Conservation (phyloP, 441 rosid species). For the Populus trichocarpa region DNA sequence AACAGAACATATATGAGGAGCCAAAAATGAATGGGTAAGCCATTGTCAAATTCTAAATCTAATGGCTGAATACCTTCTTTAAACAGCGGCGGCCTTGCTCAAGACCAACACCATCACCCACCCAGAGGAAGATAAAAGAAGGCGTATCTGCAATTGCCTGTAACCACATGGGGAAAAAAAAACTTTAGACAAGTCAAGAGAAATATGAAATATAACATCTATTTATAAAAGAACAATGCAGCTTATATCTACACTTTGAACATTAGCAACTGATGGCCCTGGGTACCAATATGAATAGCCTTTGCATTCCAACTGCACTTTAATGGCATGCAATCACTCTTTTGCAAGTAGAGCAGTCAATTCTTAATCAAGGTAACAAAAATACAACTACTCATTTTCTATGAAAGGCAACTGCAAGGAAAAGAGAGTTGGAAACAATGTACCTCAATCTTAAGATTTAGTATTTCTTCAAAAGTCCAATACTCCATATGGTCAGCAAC, state of each 20-base stretch:
- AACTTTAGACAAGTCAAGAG: slow-evolving; percentile 3
- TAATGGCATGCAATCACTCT: background rate
- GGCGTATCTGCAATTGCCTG: slow-evolving; percentile 99
- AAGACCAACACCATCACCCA: slow-evolving; percentile 96
- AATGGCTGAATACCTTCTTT: slow-evolving; percentile 62
- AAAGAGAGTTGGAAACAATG: slow-evolving; percentile 8
- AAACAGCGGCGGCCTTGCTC: slow-evolving; percentile 98
- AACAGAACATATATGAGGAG: background rate
- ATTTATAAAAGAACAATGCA: background rate
- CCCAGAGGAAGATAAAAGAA: slow-evolving; percentile 98
- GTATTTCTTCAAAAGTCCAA: slow-evolving; percentile 95
- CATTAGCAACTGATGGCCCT: background rate
- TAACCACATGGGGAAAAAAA: slow-evolving; percentile 15
- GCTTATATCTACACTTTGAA: background rate
- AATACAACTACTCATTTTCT: background rate
- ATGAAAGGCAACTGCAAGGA: slow-evolving; percentile 6
- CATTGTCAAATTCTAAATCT: background rate
- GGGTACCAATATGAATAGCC: background rate
- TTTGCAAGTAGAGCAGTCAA: background rate
- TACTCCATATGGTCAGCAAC: slow-evolving; percentile 96
- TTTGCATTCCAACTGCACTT: background rate
- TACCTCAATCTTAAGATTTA: slow-evolving; percentile 96
- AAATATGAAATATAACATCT: background rate
- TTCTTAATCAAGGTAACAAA: background rate
- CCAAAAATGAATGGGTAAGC: background rate